Percentiles rank a stretch among this genome's conserved stretches.
Conservation (phyloP, 352 stramenopile genomes). For the Globisporangium cylindrosporum region DNA sequence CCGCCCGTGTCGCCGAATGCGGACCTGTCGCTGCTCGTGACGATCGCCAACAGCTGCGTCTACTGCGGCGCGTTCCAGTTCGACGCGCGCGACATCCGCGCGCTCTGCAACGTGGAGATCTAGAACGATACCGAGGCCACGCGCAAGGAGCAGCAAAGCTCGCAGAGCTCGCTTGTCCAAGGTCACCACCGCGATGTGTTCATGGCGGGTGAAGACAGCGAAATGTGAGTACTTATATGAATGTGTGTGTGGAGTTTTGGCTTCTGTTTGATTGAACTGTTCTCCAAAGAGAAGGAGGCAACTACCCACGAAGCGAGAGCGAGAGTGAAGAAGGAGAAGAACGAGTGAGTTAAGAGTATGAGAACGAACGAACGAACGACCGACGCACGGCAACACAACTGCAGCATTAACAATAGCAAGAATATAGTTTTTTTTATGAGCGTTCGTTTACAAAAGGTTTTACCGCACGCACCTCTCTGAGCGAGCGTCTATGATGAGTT, state of each 20-base stretch:
- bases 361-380: not conserved
- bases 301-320: not conserved
- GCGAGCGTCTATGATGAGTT: not conserved
- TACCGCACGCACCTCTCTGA: not conserved
- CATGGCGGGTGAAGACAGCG: not conserved
- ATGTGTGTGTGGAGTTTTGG: not conserved
- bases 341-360: not conserved
- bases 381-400: not conserved
- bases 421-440: not conserved
- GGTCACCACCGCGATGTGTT: too few species aligned
- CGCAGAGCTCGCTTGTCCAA: not conserved
- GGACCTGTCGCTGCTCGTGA: conserved; percentile 51
- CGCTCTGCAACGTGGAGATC: conserved; percentile 62
- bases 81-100: conserved; percentile 41
- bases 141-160: not conserved
- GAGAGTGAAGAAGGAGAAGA: not conserved
- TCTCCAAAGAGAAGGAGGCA: not conserved
- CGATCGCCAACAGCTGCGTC: conserved; percentile 67
- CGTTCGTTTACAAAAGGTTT: not conserved
- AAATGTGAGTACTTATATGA: not conserved
- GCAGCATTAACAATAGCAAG: not conserved
- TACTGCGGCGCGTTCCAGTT: conserved; percentile 60
- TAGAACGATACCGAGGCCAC: not conserved
- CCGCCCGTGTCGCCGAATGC: conserved; percentile 29
- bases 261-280: not conserved